These are phyloP conservation scores for Suillus spraguei DNA, from an alignment of 768 basidiomycete species.

Conservation along the genomic window DNA sequence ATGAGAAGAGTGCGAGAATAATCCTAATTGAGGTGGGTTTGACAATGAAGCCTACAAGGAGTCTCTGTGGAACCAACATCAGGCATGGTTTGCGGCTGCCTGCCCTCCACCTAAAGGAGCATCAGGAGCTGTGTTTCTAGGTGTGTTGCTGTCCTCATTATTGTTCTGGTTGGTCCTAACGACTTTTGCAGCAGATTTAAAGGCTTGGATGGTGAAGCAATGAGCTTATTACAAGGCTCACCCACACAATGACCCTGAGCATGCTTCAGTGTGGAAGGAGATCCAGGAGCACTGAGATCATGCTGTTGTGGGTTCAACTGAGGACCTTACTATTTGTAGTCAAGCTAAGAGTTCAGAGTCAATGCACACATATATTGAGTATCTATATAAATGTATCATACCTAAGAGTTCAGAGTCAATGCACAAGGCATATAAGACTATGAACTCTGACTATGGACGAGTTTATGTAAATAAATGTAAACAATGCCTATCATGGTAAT, in stretches of 20 bases:
- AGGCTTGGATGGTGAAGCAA: slow-evolving; percentile 4
- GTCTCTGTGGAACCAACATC: slow-evolving; percentile 3
- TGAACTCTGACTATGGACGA: too few relatives aligned
- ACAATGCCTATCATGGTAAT: too few relatives aligned
- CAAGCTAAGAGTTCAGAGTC: too few relatives aligned
- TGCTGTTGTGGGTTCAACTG: too few relatives aligned
- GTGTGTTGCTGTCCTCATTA: neutral
- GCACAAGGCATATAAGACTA: too few relatives aligned
- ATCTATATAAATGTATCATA: too few relatives aligned
- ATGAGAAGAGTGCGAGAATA: slow-evolving; percentile 3
- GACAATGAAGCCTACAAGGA: slow-evolving; percentile 3
- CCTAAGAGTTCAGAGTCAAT: too few relatives aligned
- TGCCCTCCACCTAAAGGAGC: neutral
- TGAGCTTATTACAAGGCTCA: neutral
- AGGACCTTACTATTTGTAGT: too few relatives aligned
- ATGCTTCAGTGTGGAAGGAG: neutral
- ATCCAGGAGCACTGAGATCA: neutral
- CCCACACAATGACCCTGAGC: neutral
- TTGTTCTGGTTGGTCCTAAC: neutral
- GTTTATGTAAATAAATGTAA: too few relatives aligned
- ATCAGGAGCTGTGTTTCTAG: neutral
- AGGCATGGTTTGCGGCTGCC: neutral
- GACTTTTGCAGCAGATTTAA: neutral
- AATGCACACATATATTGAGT: too few relatives aligned
- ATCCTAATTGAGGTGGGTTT: slow-evolving; percentile 6